Conservation (phyloP, 2,329 filamentous ascomycete genomes). For the Pestalotiopsis sp. region DNA sequence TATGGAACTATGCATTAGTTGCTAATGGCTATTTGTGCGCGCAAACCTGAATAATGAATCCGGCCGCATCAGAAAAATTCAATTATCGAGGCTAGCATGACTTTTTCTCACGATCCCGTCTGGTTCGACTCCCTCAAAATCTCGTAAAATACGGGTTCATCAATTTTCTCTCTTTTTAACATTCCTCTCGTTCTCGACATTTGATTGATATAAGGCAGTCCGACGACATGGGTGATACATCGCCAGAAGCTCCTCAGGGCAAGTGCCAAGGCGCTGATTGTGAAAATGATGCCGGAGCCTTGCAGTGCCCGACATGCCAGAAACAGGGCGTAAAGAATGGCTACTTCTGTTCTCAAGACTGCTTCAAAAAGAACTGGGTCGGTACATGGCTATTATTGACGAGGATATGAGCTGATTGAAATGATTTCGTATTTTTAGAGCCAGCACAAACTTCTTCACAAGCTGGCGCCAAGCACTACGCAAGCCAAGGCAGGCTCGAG, state of each 20-base stretch:
- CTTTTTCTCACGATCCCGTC: background rate
- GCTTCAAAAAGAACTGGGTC: slow-evolving; percentile 76
- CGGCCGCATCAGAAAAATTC: background rate
- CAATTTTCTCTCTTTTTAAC: background rate
- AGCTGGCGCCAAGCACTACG: slow-evolving; percentile 32
- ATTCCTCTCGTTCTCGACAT: background rate
- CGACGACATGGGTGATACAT: background rate
- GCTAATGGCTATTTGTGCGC: too few relatives aligned
- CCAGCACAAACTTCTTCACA: slow-evolving; percentile 71
- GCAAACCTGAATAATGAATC: background rate
- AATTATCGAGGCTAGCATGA: background rate
- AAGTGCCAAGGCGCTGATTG: slow-evolving; percentile 69
- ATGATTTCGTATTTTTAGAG: slow-evolving; percentile 15
- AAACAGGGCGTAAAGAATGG: slow-evolving; percentile 68
- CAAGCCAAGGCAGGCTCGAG: slow-evolving; percentile 55
- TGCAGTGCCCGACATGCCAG: slow-evolving; percentile 76
- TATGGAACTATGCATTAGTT: background rate
- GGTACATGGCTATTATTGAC: background rate
- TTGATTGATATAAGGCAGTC: background rate
- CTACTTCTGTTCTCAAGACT: slow-evolving; percentile 79
- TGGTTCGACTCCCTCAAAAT: background rate
- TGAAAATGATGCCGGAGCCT: slow-evolving; percentile 64
- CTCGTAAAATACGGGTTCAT: background rate
- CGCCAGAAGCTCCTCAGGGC: background rate
- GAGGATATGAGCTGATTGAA: background rate